Conservation (phyloP, 2,329 filamentous ascomycete species). For the Aspergillus unguis region DNA sequence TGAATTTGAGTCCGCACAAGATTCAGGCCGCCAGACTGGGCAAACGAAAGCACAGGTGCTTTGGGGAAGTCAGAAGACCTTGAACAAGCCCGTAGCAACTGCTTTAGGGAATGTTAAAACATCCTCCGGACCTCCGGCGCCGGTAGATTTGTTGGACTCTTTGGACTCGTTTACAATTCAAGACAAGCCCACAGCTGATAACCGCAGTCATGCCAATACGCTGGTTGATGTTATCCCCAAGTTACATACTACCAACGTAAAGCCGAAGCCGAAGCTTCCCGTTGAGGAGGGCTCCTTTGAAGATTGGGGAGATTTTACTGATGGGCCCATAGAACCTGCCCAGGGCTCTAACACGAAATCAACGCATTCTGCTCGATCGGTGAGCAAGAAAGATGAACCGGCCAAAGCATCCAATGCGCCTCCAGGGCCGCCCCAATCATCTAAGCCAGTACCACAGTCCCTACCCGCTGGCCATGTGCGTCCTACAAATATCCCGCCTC, state of each 20-base stretch:
- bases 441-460: background rate
- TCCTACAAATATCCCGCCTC: slow-evolving; percentile 85
- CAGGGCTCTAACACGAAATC: slow-evolving; percentile 11
- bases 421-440: background rate
- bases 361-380: background rate
- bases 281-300: slow-evolving; percentile 25
- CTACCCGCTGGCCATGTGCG: slow-evolving; percentile 43
- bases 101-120: background rate
- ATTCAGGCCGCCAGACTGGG: slow-evolving; percentile 12
- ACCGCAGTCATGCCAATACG: slow-evolving; percentile 1
- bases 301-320: slow-evolving; percentile 54
- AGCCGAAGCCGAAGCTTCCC: slow-evolving; percentile 14
- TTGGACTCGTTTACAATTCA: slow-evolving; percentile 29
- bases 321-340: slow-evolving; percentile 26
- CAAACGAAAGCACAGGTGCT: background rate
- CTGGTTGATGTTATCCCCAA: background rate
- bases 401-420: too few species aligned
- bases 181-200: slow-evolving; percentile 18
- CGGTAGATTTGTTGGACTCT: slow-evolving; percentile 21
- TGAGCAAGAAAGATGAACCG: too few species aligned
- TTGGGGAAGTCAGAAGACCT: background rate
- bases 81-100: background rate
- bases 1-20: slow-evolving; percentile 42
- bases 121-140: background rate
- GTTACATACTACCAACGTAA: background rate